Conservation (phyloP, 2,329 filamentous ascomycete species). For the Plectosphaerella sp. region DNA sequence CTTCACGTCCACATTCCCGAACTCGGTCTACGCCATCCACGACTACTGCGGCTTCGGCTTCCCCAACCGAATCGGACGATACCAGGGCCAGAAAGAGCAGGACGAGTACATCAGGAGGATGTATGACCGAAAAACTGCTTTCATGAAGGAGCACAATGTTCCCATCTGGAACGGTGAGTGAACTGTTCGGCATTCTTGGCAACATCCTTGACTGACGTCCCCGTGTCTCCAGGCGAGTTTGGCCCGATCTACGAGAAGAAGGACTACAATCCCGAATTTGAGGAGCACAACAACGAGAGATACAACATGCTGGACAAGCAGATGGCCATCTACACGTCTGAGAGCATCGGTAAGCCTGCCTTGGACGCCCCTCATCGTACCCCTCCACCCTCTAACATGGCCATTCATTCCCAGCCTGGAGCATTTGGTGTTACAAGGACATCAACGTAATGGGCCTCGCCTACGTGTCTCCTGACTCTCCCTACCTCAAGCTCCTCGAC, state of each 20-base stretch:
- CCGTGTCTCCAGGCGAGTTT: conserved; percentile 16
- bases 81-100: conserved; percentile 33
- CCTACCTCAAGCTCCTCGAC: conserved; percentile 42
- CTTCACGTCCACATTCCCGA: conserved; percentile 22
- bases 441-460: conserved; percentile 50
- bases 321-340: conserved; percentile 38
- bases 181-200: background rate
- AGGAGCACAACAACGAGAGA: conserved; percentile 34
- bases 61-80: conserved; percentile 18
- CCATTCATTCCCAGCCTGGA: conserved; percentile 12
- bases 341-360: conserved; percentile 6
- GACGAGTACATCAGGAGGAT: conserved; percentile 22
- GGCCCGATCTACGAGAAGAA: conserved; percentile 32
- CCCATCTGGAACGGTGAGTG: conserved; percentile 41
- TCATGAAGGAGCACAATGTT: conserved; percentile 29
- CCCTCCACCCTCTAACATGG: conserved; percentile 4
- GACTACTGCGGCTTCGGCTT: conserved; percentile 44
- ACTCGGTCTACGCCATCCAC: conserved; percentile 41
- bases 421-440: conserved; percentile 49
- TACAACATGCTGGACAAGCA: conserved; percentile 42
- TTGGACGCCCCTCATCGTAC: fast-evolving
- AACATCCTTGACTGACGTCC: conserved; percentile 13
- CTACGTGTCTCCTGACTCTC: conserved; percentile 33
- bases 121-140: conserved; percentile 32
- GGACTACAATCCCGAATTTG: conserved; percentile 22